Evolutionary conservation across 139 green algal genomes (phyloP), one percentile per base, ranked within the genome.

Genomic region (Chlorella sp.): DNA sequence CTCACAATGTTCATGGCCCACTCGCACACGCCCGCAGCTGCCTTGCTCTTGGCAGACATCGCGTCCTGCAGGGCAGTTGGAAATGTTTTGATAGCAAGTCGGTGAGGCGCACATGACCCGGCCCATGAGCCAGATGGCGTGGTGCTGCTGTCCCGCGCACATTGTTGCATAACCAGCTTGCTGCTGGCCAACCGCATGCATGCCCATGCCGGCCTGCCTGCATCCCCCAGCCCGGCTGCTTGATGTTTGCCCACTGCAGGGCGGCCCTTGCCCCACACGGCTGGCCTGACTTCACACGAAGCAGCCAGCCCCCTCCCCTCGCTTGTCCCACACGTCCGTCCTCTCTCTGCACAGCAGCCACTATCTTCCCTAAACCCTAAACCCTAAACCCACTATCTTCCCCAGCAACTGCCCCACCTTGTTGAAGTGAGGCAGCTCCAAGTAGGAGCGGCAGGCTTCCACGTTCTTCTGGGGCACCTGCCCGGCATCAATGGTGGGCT

Each of bases 1-100:
- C 95, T 96, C 73, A 98, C 95, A 81, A 98, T 98, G 93, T 98
- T 98, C 93, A 97, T 95, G 28, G 96, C 95, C 94, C 96, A 98
- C 76, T 98, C 96, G 91, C 96, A 98, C 86, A 98, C 92, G 48
- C 96, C 96, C 34, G 96, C 96, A n/a, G 96, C 96, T 2, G 96
- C 96, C 19, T 94, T 93, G 34, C 95, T 97, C 94, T 98, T 98
- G 90, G 95, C 97, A 86, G 91, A 95, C 40, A 98, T 98, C 66
- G 91, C 91, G 19, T 98, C 96, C 64, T 89, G 85, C 71, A 60
- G 60, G 30, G 21, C 4, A 4, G 75, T 4, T 48, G 75, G 34
- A 32, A 81, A 42, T 22, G 19, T n/a, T n/a, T n/a, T n/a, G n/a
- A n/a, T n/a, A n/a, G n/a, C n/a, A n/a, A n/a, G n/a, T n/a, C n/a